These are phyloP conservation scores for Paramecium pentaurelia DNA, from an alignment of 73 alveolate genomes.

Conservation along the genomic window DNA sequence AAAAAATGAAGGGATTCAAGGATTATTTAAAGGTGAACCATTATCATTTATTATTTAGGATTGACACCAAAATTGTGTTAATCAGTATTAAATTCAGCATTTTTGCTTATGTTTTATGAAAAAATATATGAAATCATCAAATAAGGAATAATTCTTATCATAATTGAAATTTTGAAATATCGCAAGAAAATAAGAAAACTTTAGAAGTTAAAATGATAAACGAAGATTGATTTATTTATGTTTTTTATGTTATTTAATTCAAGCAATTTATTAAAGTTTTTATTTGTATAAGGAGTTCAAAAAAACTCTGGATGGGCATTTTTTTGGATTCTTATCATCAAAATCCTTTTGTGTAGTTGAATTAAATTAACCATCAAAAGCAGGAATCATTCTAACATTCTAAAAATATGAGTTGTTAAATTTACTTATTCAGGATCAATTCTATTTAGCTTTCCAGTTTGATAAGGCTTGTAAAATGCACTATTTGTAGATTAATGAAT, in stretches of 20 bases:
- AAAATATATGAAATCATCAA: slow-evolving; percentile 8
- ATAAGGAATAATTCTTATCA: background rate
- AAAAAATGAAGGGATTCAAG: slow-evolving; percentile 48
- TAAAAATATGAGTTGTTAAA: background rate
- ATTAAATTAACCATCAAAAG: slow-evolving; percentile 1
- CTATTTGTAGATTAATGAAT: slow-evolving; percentile 3
- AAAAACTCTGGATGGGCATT: slow-evolving; percentile 20
- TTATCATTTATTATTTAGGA: background rate
- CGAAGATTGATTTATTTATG: background rate
- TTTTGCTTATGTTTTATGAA: slow-evolving; percentile 47
- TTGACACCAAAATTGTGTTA: slow-evolving; percentile 28
- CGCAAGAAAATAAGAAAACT: background rate
- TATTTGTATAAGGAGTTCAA: background rate
- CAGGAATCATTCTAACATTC: background rate
- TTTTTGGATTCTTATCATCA: slow-evolving; percentile 27
- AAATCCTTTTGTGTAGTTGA: slow-evolving; percentile 11
- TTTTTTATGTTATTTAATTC: background rate
- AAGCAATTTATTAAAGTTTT: background rate
- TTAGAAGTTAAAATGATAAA: background rate
- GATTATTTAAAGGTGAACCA: slow-evolving; percentile 40
- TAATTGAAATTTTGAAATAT: background rate
- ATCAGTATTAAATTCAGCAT: slow-evolving; percentile 52
- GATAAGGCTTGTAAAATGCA: slow-evolving; percentile 6
- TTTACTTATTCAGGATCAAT: background rate
- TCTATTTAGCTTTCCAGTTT: background rate